Conservation (phyloP, 2,329 filamentous ascomycete species). For the Penicillium griseofulvum region DNA sequence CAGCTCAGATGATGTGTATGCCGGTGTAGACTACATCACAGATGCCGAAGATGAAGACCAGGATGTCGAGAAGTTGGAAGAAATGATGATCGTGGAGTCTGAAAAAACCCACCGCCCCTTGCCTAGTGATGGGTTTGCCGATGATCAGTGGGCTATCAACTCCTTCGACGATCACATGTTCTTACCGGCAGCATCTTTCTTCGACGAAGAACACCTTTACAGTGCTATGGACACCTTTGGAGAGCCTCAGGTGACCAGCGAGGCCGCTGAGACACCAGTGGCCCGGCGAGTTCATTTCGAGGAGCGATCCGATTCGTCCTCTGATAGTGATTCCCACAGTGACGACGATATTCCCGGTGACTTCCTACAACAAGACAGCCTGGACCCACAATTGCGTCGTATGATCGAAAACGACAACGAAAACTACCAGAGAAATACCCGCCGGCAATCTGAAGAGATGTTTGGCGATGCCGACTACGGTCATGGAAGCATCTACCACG, state of each 20-base stretch:
- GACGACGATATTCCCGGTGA: constrained; percentile 71
- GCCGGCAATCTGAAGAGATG: constrained; percentile 39
- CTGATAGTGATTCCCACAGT: constrained; percentile 55
- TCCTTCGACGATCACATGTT: constrained; percentile 44
- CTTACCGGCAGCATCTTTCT: constrained; percentile 42
- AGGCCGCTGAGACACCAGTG: constrained; percentile 44
- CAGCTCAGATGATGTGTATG: constrained; percentile 68
- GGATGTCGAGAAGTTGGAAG: constrained; percentile 74
- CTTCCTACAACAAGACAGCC: constrained; percentile 70
- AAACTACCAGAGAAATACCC: constrained; percentile 24
- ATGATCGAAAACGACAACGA: constrained; percentile 67
- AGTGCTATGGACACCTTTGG: constrained; percentile 40
- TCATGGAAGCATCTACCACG: constrained; percentile 43
- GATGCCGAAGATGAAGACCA: constrained; percentile 79
- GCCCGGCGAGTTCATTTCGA: constrained; percentile 70
- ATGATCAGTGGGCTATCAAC: constrained; percentile 52
- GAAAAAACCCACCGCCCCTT: constrained; percentile 36
- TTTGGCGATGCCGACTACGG: constrained; percentile 41
- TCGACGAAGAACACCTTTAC: constrained; percentile 45
- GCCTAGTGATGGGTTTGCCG: constrained; percentile 24
- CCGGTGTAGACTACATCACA: constrained; percentile 73
- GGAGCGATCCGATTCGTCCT: constrained; percentile 58
- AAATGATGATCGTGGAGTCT: constrained; percentile 64
- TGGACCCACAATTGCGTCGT: constrained; percentile 69
- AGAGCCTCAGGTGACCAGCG: constrained; percentile 37